These are phyloP conservation scores for Gymnopilus dilepis DNA, from an alignment of 768 basidiomycete genomes.

Conservation along the genomic window DNA sequence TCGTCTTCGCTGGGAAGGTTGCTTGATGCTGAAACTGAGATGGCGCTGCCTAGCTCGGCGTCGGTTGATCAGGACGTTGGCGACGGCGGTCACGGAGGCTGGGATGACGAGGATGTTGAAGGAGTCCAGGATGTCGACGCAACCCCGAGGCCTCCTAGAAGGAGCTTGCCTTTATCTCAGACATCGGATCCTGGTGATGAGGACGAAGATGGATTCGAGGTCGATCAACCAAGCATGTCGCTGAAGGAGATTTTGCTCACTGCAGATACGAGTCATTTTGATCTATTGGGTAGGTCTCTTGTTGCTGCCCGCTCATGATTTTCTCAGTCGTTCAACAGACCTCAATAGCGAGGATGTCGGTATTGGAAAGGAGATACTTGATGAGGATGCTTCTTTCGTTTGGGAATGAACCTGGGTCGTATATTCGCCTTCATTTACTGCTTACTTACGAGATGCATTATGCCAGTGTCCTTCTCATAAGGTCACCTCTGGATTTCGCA, in stretches of 20 bases:
- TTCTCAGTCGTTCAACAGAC: not conserved
- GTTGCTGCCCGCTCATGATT: not conserved
- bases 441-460: too few relatives aligned
- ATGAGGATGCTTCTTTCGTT: conserved; percentile 15
- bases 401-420: conserved; percentile 9
- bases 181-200: not conserved
- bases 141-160: conserved; percentile 15
- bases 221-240: conserved; percentile 53
- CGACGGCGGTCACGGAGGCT: not conserved
- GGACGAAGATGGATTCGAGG: conserved; percentile 29
- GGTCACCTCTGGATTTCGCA: too few relatives aligned
- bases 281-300: conserved; percentile 39
- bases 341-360: conserved; percentile 10
- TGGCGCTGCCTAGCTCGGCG: conserved; percentile 18
- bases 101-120: not conserved
- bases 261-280: conserved; percentile 43
- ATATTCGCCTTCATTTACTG: too few relatives aligned
- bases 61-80: not conserved
- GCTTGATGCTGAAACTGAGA: conserved; percentile 23
- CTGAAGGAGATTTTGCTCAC: conserved; percentile 51
- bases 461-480: too few relatives aligned
- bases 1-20: conserved; percentile 26
- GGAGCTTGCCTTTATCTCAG: not conserved
- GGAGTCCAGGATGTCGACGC: conserved; percentile 9
- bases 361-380: conserved; percentile 8